Conservation (phyloP, 2,329 filamentous ascomycete genomes). For the Beauveria sp. region DNA sequence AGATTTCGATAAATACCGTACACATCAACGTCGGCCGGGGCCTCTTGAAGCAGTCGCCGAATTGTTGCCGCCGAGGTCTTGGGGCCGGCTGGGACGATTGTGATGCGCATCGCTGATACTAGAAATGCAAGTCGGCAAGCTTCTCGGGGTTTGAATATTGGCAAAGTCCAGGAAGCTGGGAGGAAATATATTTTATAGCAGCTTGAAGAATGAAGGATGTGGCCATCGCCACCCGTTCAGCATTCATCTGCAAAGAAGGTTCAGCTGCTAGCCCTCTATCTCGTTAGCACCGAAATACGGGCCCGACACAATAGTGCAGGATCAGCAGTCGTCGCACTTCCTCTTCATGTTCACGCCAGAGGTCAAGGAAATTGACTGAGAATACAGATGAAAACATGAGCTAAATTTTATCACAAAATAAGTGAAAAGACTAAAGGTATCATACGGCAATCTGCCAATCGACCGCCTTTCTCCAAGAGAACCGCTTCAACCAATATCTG, state of each 20-base stretch:
- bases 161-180: not conserved
- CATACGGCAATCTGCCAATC: not conserved
- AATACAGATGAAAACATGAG: not conserved
- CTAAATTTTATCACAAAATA: not conserved
- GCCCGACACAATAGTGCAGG: not conserved
- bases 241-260: not conserved
- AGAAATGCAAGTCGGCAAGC: not conserved
- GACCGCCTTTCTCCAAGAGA: not conserved
- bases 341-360: not conserved
- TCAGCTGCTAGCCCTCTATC: conserved; percentile 1
- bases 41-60: conserved; percentile 17
- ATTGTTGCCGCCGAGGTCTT: conserved; percentile 20
- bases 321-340: not conserved
- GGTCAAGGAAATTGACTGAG: not conserved
- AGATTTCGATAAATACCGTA: conserved; percentile 19
- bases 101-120: conserved; percentile 17
- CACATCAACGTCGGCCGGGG: conserved; percentile 6
- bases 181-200: no score
- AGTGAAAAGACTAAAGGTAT: not conserved
- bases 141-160: not conserved
- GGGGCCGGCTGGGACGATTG: conserved; percentile 19
- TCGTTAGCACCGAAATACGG: not conserved
- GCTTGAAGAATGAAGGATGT: not conserved
- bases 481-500: not conserved
- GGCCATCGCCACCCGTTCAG: not conserved